Conservation (phyloP, 768 basidiomycete species). For the Lactifluus piperatus region DNA sequence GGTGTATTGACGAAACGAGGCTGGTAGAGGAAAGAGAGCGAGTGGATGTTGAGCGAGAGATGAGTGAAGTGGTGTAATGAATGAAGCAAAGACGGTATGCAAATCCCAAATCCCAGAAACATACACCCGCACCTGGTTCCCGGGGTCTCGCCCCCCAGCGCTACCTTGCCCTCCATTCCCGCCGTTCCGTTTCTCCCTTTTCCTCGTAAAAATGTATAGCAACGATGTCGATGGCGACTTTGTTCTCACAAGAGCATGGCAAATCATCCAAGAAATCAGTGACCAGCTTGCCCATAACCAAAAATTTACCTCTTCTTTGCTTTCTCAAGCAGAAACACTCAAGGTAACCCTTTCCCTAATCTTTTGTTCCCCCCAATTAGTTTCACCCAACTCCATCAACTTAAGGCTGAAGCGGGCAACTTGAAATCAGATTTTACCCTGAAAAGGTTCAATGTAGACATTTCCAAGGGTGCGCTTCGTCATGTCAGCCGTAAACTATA, state of each 20-base stretch:
- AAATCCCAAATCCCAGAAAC: not conserved
- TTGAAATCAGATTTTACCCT: slow-evolving; percentile 33
- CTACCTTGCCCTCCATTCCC: not conserved
- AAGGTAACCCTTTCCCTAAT: slow-evolving; percentile 29
- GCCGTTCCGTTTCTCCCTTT: not conserved
- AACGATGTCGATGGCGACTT: slow-evolving; percentile 16
- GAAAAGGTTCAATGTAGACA: slow-evolving; percentile 39
- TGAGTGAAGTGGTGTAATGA: not conserved
- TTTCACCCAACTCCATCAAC: not conserved
- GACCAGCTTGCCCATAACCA: slow-evolving; percentile 38
- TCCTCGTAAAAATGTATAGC: slow-evolving; percentile 3
- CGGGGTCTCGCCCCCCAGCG: slow-evolving; percentile 11
- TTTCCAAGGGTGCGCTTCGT: slow-evolving; percentile 29
- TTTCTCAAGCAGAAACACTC: slow-evolving; percentile 34
- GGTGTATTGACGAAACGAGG: not conserved
- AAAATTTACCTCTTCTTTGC: slow-evolving; percentile 34
- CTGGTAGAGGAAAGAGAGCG: not conserved
- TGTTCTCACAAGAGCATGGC: slow-evolving; percentile 19
- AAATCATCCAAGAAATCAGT: slow-evolving; percentile 29
- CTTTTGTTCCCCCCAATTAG: not conserved
- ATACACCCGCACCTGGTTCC: too few species aligned
- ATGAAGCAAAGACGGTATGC: not conserved
- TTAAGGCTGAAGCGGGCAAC: slow-evolving; percentile 18
- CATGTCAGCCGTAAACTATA: not conserved
- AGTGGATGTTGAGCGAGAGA: not conserved